Evolutionary conservation across 1,139 yeast species (phyloP), one percentile per base, ranked within the genome.

Genomic region (Suhomyces terraborum): DNA sequence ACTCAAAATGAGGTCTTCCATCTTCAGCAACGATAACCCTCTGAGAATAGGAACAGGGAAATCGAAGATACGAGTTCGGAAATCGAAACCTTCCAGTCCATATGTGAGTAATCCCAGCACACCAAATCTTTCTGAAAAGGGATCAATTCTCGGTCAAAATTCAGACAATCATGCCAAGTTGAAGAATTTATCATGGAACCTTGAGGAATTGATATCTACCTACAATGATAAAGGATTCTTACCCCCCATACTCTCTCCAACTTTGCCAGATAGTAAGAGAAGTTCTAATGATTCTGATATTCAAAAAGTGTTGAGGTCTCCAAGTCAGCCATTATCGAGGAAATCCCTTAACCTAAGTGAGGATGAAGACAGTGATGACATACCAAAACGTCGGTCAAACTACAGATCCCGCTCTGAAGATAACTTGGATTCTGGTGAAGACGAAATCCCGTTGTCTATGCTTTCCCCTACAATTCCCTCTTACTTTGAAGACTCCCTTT

Each of bases 221-320:
- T 72, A 69, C 50, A 56, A 60, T 22, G 67, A 66, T 6, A 47
- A 54, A n/a, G 70, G 70, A 1, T 32, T 43, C 2, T 59, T 73
- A 32, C 78, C 78, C 1, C 69, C 71, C 0, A 61, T 64, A 7
- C 53, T 73, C 24, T 69, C 75, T 4, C 78, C 78, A 2, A 67
- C 73, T 0, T 49, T 73, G 12, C 77, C 77, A 0, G 56, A 57
- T 12, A 47, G 48, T 13, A 47, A 43, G 13, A 30, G 25, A 4
- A 32, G 41, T 14, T 8, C 19, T 3, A 34, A 37, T 22, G 23
- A 34, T 2, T n/a, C 38, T 13, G 42, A 35, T 12, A 31, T 24
- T 9, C 13, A 19, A 6, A 35, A 32, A 22, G n/a, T 14, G 9
- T 12, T 34, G 8, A 30, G 31, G 20, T 40, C 43, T 8, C 46